A percentile compares a stretch with the other conserved stretches of the same genome.
These are phyloP conservation scores for Geranium brycei DNA, from an alignment of 345 rosid genomes.

Conservation along the genomic window DNA sequence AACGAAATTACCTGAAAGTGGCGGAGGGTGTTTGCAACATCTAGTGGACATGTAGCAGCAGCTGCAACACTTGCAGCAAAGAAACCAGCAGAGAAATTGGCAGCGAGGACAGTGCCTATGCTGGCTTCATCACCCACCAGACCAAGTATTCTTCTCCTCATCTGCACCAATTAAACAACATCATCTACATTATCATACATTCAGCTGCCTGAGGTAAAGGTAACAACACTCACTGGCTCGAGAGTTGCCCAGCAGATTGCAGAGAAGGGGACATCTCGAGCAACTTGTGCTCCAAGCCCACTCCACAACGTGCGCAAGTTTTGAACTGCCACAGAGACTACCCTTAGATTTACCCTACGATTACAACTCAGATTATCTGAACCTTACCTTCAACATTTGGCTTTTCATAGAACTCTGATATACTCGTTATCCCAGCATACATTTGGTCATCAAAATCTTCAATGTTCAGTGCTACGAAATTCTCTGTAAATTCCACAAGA, in stretches of 20 bases:
- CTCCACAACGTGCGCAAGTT: constrained; percentile 69
- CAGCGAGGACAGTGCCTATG: constrained; percentile 45
- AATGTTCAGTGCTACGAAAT: too few relatives aligned
- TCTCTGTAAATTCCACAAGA: too few relatives aligned
- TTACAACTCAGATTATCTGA: constrained; percentile 1
- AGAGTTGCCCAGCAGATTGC: constrained; percentile 95
- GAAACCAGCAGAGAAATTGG: constrained; percentile 82
- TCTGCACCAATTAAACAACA: constrained; percentile 22
- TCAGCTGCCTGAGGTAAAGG: background rate
- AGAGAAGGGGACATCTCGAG: constrained; percentile 93
- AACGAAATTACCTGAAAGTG: constrained; percentile 59
- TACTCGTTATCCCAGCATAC: too few relatives aligned
- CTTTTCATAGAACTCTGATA: too few relatives aligned
- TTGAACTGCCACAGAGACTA: constrained; percentile 23
- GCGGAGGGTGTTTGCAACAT: constrained; percentile 81
- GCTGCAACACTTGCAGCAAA: constrained; percentile 82
- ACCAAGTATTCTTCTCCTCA: constrained; percentile 49
- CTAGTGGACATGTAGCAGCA: constrained; percentile 85
- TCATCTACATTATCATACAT: constrained; percentile 5
- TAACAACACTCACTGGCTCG: constrained; percentile 57
- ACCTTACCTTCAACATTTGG: background rate
- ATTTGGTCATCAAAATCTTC: too few relatives aligned
- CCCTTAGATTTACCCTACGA: background rate
- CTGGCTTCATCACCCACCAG: constrained; percentile 47
- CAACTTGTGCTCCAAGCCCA: constrained; percentile 89